These are phyloP conservation scores for Tolypocladium pustulatum DNA, from an alignment of 2,329 filamentous ascomycete species.

Conservation along the genomic window DNA sequence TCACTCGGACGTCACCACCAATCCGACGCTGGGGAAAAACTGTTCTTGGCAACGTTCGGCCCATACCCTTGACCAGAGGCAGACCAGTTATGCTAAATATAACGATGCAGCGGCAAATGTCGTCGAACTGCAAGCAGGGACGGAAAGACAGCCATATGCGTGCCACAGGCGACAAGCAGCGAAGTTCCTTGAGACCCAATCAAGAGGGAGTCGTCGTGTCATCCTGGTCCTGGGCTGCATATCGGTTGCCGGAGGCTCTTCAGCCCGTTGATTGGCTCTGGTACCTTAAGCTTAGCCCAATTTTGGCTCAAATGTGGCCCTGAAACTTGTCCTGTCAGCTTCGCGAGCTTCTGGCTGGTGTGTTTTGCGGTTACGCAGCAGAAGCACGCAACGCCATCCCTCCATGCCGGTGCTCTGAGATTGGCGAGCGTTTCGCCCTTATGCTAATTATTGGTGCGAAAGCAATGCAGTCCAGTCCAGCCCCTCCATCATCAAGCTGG, in stretches of 20 bases:
- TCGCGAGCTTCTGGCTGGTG: background rate
- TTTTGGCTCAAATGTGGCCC: conserved; percentile 10
- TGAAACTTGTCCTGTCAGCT: background rate
- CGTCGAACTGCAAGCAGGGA: background rate
- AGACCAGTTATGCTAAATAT: background rate
- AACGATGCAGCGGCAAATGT: background rate
- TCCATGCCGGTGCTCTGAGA: conserved; percentile 5
- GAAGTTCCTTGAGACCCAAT: conserved; percentile 11
- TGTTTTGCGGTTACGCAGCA: background rate
- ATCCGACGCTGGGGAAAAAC: background rate
- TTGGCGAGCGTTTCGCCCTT: conserved; percentile 17
- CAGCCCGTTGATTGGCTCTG: conserved; percentile 21
- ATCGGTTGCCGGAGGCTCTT: conserved; percentile 17
- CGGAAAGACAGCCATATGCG: background rate
- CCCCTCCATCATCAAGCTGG: background rate
- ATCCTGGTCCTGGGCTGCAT: conserved; percentile 5
- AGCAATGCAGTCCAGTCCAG: background rate
- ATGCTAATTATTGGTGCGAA: background rate
- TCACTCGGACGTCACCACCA: background rate
- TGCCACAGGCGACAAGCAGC: background rate
- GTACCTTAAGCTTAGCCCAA: conserved; percentile 20
- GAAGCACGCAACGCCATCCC: background rate
- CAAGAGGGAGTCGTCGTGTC: conserved; percentile 1
- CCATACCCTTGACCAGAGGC: background rate
- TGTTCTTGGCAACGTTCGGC: background rate